phyloP scores from a whole-genome alignment of 1,284 basidiomycete genomes.

The Ganoderma boninense region DNA sequence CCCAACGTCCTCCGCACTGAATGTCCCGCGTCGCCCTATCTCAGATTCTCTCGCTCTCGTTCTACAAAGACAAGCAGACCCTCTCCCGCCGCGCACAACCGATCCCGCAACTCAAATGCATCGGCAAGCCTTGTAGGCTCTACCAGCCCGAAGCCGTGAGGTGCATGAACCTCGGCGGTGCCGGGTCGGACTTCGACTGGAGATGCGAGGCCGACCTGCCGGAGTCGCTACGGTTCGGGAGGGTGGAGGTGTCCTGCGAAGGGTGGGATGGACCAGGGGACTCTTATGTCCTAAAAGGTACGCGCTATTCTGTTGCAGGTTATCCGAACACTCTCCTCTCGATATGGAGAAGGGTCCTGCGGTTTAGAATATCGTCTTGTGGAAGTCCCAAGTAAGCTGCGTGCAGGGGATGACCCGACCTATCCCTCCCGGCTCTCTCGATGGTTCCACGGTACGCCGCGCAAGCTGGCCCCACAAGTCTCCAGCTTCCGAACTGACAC shows the following conservation, averaged over 20 bases:
- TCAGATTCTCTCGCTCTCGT: conserved; percentile 79
- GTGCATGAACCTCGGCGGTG: conserved; percentile 82
- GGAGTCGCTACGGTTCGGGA: conserved; percentile 79
- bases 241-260: conserved; percentile 88
- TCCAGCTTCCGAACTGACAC: not conserved
- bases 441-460: conserved; percentile 31
- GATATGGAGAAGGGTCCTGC: conserved; percentile 70
- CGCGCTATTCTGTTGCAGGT: conserved; percentile 21
- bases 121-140: conserved; percentile 78
- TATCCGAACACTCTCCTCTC: not conserved
- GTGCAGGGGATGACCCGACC: conserved; percentile 38
- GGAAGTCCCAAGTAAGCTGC: conserved; percentile 62
- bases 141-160: conserved; percentile 89
- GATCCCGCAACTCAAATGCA: conserved; percentile 82
- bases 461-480: not conserved
- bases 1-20: not conserved
- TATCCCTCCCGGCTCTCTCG: conserved; percentile 24
- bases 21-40: conserved; percentile 78
- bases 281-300: conserved; percentile 85
- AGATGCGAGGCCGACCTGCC: conserved; percentile 94
- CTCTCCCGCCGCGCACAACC: conserved; percentile 70
- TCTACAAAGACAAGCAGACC: conserved; percentile 78
- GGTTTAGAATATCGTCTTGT: conserved; percentile 83
- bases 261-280: conserved; percentile 87
- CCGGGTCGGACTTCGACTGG: conserved; percentile 85